Evolutionary conservation across 2,329 filamentous ascomycete species (phyloP).

Genomic region (Cytospora mali): DNA sequence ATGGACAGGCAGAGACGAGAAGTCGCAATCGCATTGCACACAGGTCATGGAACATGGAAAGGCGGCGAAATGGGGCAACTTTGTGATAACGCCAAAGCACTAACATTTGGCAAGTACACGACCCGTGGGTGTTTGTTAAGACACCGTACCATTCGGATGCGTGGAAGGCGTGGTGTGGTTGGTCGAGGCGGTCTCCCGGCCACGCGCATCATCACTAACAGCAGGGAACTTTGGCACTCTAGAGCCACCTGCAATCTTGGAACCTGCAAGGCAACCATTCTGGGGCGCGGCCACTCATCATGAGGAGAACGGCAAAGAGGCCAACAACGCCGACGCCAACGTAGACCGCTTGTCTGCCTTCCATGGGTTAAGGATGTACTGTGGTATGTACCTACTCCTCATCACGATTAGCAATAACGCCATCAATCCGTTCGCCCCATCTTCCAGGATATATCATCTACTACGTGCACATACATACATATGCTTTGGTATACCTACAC

Average conservation of each 20-base stretch:
- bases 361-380: too few relatives aligned
- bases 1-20: constrained; percentile 19
- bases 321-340: neutral
- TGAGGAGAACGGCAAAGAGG: neutral
- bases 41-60: neutral
- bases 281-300: too few relatives aligned
- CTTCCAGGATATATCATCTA: neutral
- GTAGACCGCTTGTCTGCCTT: neutral
- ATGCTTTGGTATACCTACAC: neutral
- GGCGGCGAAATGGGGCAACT: constrained; percentile 4
- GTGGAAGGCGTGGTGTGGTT: neutral
- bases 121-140: neutral
- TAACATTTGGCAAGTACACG: constrained; percentile 2
- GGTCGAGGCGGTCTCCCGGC: neutral
- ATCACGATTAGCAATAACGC: neutral
- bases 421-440: neutral
- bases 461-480: neutral
- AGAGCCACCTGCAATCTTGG: neutral
- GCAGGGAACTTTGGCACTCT: neutral
- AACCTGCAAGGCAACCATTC: neutral
- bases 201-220: neutral
- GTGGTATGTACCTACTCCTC: too few relatives aligned
- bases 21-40: constrained; percentile 13
- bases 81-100: constrained; percentile 12
- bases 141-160: neutral